Conservation (phyloP, 805 yeast species). For the Groenewaldozyma salmanticensis region DNA sequence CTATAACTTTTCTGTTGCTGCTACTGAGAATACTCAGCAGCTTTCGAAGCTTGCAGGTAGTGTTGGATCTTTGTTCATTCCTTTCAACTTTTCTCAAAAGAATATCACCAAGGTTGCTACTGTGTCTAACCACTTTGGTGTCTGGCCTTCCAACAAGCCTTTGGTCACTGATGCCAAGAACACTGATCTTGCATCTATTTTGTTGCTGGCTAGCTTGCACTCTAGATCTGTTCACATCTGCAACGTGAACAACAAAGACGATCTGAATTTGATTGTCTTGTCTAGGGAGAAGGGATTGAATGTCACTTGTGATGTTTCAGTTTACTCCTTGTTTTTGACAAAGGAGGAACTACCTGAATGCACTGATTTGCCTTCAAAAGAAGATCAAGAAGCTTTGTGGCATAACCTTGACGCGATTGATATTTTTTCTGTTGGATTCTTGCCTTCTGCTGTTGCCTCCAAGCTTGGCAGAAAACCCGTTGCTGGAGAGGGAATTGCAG, state of each 20-base stretch:
- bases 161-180: conserved; percentile 87
- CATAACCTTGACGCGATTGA: conserved; percentile 60
- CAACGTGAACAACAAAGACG: conserved; percentile 71
- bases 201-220: conserved; percentile 82
- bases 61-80: conserved; percentile 75
- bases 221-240: conserved; percentile 80
- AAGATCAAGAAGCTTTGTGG: conserved; percentile 81
- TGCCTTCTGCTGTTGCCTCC: conserved; percentile 65
- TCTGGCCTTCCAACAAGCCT: conserved; percentile 80
- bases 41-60: conserved; percentile 51
- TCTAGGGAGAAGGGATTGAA: conserved; percentile 72
- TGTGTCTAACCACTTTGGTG: conserved; percentile 66
- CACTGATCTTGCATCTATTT: conserved; percentile 85
- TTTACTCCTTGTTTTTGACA: conserved; percentile 67
- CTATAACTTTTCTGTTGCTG: conserved; percentile 75
- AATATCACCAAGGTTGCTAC: conserved; percentile 55
- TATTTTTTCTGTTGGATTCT: conserved; percentile 74
- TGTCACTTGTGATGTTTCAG: conserved; percentile 85
- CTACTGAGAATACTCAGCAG: conserved; percentile 59
- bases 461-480: conserved; percentile 49
- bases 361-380: conserved; percentile 64
- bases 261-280: conserved; percentile 72
- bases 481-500: conserved; percentile 71
- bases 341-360: conserved; percentile 59
- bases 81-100: conserved; percentile 61